These are phyloP conservation scores for Hypoxylon sp. DNA, from an alignment of 2,329 filamentous ascomycete genomes.

Conservation along the genomic window DNA sequence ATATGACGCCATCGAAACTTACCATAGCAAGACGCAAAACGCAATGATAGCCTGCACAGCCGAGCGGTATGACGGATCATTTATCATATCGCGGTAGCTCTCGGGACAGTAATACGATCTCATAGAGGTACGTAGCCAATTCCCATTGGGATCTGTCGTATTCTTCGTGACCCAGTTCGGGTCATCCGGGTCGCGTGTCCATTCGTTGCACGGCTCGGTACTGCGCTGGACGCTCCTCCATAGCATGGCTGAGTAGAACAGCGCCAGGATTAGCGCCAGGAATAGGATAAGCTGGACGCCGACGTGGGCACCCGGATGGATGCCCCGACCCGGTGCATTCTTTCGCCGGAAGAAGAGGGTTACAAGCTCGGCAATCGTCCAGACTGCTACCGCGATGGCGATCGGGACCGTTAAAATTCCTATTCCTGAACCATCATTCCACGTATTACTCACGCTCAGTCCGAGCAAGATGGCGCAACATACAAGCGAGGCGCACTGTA, in stretches of 20 bases:
- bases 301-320: constrained; percentile 43
- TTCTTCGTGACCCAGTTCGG: constrained; percentile 28
- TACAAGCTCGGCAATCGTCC: constrained; percentile 38
- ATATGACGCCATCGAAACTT: constrained; percentile 3
- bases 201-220: constrained; percentile 33
- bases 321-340: constrained; percentile 32
- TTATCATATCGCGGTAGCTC: constrained; percentile 26
- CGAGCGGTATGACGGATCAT: constrained; percentile 28
- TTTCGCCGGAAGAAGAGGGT: constrained; percentile 23
- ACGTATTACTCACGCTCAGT: constrained; percentile 30
- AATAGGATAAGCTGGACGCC: constrained; percentile 41
- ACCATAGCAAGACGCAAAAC: constrained; percentile 39
- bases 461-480: constrained; percentile 34
- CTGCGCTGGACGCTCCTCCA: constrained; percentile 35
- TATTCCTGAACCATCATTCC: constrained; percentile 17
- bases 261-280: constrained; percentile 34
- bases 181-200: constrained; percentile 27
- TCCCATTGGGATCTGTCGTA: background rate
- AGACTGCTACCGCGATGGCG: constrained; percentile 26
- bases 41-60: constrained; percentile 37
- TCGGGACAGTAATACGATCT: constrained; percentile 34
- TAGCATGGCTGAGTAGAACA: constrained; percentile 33
- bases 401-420: constrained; percentile 32
- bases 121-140: background rate
- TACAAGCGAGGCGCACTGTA: constrained; percentile 33